Conservation (phyloP, 495 filamentous ascomycete genomes). For the Penicillium pulvis region DNA sequence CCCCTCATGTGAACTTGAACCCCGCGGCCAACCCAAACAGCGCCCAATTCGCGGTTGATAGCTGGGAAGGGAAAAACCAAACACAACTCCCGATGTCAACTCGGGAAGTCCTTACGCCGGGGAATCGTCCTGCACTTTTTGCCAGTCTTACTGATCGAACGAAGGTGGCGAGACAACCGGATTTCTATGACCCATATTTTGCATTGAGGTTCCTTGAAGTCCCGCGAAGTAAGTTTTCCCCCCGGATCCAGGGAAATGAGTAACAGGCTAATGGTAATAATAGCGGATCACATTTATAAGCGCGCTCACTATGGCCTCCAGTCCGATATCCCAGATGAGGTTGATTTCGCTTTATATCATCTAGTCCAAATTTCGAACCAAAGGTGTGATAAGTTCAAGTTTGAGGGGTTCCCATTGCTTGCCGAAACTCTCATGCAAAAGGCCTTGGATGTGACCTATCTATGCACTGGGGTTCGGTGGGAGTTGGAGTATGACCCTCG, state of each 20-base stretch:
- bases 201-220: constrained; percentile 44
- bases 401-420: constrained; percentile 86
- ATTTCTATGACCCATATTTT: constrained; percentile 49
- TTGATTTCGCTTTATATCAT: constrained; percentile 87
- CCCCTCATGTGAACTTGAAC: constrained; percentile 31
- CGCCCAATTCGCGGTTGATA: constrained; percentile 33
- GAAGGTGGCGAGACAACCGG: constrained; percentile 38
- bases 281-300: constrained; percentile 74
- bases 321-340: constrained; percentile 76
- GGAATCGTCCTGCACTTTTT: constrained; percentile 44
- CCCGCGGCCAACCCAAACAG: constrained; percentile 35
- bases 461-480: constrained; percentile 85
- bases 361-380: constrained; percentile 95
- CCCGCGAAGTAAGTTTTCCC: constrained; percentile 38
- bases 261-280: neutral
- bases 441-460: constrained; percentile 66
- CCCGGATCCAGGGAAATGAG: neutral
- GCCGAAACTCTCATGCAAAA: constrained; percentile 88
- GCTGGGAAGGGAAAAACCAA: constrained; percentile 43
- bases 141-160: constrained; percentile 24
- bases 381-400: constrained; percentile 91
- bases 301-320: constrained; percentile 78
- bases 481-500: constrained; percentile 67
- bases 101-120: constrained; percentile 46
- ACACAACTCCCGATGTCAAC: constrained; percentile 43